Evolutionary conservation across 1,284 basidiomycete genomes (phyloP).

Genomic region (Farysia itapuensis): DNA sequence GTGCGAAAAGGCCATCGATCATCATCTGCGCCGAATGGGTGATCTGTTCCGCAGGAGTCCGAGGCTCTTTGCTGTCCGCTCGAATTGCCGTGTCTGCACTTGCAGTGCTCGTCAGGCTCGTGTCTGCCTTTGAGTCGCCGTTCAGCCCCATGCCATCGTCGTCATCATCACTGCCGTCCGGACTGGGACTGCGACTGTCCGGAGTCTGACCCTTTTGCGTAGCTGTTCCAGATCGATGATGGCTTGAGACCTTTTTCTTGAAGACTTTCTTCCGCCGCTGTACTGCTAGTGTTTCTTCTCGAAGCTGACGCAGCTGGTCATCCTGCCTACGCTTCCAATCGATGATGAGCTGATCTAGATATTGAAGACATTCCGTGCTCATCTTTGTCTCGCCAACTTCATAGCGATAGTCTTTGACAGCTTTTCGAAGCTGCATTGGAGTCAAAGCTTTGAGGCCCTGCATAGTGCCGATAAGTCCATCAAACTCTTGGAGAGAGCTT

Average conservation of each 20-base stretch:
- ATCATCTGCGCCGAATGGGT: slow-evolving; percentile 29
- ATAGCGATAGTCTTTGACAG: slow-evolving; percentile 89
- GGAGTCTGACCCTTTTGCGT: slow-evolving; percentile 33
- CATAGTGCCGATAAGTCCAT: slow-evolving; percentile 83
- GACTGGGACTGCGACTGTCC: slow-evolving; percentile 9
- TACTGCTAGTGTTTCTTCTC: slow-evolving; percentile 16
- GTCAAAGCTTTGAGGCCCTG: slow-evolving; percentile 84
- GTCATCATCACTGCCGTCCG: not conserved
- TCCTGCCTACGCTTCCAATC: slow-evolving; percentile 78
- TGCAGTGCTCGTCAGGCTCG: slow-evolving; percentile 23
- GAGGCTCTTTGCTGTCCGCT: slow-evolving; percentile 5
- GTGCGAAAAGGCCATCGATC: slow-evolving; percentile 44
- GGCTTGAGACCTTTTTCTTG: slow-evolving; percentile 17
- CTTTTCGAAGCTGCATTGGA: slow-evolving; percentile 90
- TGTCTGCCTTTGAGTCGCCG: slow-evolving; percentile 2
- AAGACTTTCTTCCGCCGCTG: slow-evolving; percentile 16
- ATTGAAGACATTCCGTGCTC: slow-evolving; percentile 91
- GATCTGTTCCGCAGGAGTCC: slow-evolving; percentile 24
- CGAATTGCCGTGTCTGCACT: slow-evolving; percentile 29
- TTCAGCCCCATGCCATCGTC: slow-evolving; percentile 2
- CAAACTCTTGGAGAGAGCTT: slow-evolving; percentile 69
- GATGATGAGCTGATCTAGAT: slow-evolving; percentile 86
- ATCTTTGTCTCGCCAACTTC: slow-evolving; percentile 89
- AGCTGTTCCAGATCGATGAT: slow-evolving; percentile 41
- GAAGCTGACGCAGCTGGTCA: slow-evolving; percentile 19